Percentiles rank a stretch among this genome's conserved stretches.
Conservation (phyloP, 306 rosid species). For the Castanea mollissima region DNA sequence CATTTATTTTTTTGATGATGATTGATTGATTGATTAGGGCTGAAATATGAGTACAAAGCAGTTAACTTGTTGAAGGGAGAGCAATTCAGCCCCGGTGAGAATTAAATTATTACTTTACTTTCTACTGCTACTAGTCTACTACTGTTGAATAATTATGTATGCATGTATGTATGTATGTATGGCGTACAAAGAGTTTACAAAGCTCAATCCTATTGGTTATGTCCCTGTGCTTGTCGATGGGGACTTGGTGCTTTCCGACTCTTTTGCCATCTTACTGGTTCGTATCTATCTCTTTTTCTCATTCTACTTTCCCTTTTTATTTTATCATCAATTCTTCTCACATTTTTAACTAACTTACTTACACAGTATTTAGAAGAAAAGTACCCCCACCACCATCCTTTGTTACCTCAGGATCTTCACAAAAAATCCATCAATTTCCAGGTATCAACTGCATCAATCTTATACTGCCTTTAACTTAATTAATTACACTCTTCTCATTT, state of each 20-base stretch:
- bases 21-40: slow-evolving; percentile 28
- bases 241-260: slow-evolving; percentile 48
- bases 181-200: slow-evolving; percentile 40
- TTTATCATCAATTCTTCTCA: no score
- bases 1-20: neutral
- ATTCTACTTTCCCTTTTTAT: no score
- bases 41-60: slow-evolving; percentile 51
- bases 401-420: slow-evolving; percentile 60
- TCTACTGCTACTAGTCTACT: no score
- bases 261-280: slow-evolving; percentile 75
- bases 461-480: neutral
- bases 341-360: no score
- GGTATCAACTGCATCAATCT: slow-evolving; percentile 28
- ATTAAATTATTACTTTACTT: no score
- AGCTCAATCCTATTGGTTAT: slow-evolving; percentile 65
- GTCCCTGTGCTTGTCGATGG: slow-evolving; percentile 75
- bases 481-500: no score
- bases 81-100: slow-evolving; percentile 51
- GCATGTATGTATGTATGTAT: no score
- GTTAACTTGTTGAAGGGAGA: slow-evolving; percentile 57
- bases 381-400: slow-evolving; percentile 64
- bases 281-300: neutral
- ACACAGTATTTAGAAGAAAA: slow-evolving; percentile 80
- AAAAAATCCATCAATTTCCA: slow-evolving; percentile 68
- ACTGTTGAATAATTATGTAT: no score